These are phyloP conservation scores for Magnusiomyces ingens DNA, from an alignment of 1,139 yeast species.

Conservation along the genomic window DNA sequence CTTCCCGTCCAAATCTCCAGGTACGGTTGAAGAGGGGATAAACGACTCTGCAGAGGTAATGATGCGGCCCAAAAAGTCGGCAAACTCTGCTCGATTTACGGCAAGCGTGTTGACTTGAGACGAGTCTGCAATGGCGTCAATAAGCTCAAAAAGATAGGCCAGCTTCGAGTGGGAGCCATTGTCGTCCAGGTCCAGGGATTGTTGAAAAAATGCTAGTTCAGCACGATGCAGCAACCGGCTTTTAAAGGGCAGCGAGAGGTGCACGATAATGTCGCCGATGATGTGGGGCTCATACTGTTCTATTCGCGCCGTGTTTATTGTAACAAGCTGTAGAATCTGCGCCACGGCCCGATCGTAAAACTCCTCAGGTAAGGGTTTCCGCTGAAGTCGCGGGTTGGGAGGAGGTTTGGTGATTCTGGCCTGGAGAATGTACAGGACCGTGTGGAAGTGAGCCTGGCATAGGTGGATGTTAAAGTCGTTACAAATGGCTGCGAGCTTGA, in stretches of 20 bases:
- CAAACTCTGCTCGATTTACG: conserved; percentile 20
- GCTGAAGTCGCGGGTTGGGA: too few relatives aligned
- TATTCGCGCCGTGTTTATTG: too few relatives aligned
- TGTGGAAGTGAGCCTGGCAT: conserved; percentile 43
- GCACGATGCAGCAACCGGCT: conserved; percentile 34
- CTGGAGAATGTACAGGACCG: neutral
- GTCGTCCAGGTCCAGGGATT: conserved; percentile 28
- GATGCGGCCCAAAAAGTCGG: conserved; percentile 17
- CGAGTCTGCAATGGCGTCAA: conserved; percentile 28
- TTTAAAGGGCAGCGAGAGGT: conserved; percentile 32
- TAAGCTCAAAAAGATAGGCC: conserved; percentile 23
- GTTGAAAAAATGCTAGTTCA: conserved; percentile 40
- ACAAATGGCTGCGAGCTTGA: conserved; percentile 23
- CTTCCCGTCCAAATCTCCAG: neutral
- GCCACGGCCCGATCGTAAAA: too few relatives aligned
- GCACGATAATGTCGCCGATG: conserved; percentile 37
- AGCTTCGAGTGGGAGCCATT: conserved; percentile 12
- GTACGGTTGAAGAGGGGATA: neutral
- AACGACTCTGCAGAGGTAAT: neutral
- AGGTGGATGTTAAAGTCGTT: conserved; percentile 51
- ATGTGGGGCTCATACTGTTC: conserved; percentile 1
- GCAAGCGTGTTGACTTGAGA: conserved; percentile 20
- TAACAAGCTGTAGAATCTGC: too few relatives aligned
- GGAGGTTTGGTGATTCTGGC: too few relatives aligned
- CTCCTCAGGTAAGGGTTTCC: too few relatives aligned